Evolutionary conservation across 345 rosid species (phyloP).

Genomic region (Eucalyptus lansdowneana): DNA sequence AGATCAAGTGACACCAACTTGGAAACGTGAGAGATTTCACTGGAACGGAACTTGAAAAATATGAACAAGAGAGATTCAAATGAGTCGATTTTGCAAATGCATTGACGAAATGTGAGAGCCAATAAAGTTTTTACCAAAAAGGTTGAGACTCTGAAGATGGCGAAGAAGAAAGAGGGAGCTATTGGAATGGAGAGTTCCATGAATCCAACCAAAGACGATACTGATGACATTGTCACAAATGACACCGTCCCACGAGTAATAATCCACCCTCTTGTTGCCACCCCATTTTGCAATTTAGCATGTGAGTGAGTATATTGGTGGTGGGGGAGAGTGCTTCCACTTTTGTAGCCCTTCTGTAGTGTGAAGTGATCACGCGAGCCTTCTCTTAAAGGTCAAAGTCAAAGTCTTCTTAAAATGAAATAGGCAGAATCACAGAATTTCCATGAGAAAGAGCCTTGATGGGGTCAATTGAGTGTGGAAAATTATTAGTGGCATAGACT

Average conservation of each 20-base stretch:
- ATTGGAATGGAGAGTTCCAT: neutral
- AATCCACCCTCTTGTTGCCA: accelerated
- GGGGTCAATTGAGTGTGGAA: neutral
- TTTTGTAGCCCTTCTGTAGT: neutral
- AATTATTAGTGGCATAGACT: neutral
- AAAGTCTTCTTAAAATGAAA: neutral
- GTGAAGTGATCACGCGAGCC: neutral
- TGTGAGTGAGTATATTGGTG: neutral
- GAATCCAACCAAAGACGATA: neutral
- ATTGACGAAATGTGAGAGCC: too few relatives aligned
- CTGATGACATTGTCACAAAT: neutral
- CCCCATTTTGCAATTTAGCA: neutral
- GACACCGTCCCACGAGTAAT: neutral
- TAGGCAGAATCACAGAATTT: too few relatives aligned
- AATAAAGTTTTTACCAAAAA: too few relatives aligned
- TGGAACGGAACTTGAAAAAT: accelerated
- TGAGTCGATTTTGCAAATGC: too few relatives aligned
- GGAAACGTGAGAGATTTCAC: neutral
- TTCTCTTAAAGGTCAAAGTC: neutral
- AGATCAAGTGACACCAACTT: neutral
- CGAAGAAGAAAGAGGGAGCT: too few relatives aligned
- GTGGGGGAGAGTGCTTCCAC: neutral
- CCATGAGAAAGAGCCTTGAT: neutral
- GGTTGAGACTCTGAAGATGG: too few relatives aligned
- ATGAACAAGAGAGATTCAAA: too few relatives aligned